Conservation (phyloP, 2,329 filamentous ascomycete genomes). For the Zymoseptoria crescenta region DNA sequence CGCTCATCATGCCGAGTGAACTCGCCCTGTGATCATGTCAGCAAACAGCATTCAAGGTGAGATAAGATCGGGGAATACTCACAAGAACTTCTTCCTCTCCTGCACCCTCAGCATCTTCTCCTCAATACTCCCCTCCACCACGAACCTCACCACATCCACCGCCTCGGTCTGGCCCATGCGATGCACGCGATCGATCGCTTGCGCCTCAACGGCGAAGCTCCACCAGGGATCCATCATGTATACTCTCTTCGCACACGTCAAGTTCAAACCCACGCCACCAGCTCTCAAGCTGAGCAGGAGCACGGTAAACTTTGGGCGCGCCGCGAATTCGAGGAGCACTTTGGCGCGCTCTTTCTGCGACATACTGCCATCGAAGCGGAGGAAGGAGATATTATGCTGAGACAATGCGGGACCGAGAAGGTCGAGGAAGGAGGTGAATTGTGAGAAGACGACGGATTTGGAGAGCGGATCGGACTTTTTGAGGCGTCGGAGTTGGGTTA, state of each 20-base stretch:
- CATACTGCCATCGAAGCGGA: slow-evolving; percentile 91
- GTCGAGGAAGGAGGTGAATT: slow-evolving; percentile 93
- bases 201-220: slow-evolving; percentile 93
- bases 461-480: slow-evolving; percentile 58
- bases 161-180: slow-evolving; percentile 88
- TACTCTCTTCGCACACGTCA: slow-evolving; percentile 80
- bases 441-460: slow-evolving; percentile 85
- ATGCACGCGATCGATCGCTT: slow-evolving; percentile 96
- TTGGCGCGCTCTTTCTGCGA: slow-evolving; percentile 73
- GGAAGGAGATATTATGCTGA: slow-evolving; percentile 62
- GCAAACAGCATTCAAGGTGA: slow-evolving; percentile 4
- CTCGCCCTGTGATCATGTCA: slow-evolving; percentile 61
- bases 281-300: slow-evolving; percentile 79
- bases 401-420: slow-evolving; percentile 76
- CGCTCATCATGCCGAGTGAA: slow-evolving; percentile 85
- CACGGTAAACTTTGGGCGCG: slow-evolving; percentile 54
- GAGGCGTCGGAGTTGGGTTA: slow-evolving; percentile 64
- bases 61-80: slow-evolving; percentile 37
- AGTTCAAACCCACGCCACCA: slow-evolving; percentile 86
- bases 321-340: slow-evolving; percentile 64
- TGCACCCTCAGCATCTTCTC: slow-evolving; percentile 91
- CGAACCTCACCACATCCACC: slow-evolving; percentile 79
- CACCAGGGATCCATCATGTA: slow-evolving; percentile 99
- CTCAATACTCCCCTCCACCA: slow-evolving; percentile 86
- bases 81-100: slow-evolving; percentile 94